phyloP scores from a whole-genome alignment of 345 rosid species.

The Pistacia vera region DNA sequence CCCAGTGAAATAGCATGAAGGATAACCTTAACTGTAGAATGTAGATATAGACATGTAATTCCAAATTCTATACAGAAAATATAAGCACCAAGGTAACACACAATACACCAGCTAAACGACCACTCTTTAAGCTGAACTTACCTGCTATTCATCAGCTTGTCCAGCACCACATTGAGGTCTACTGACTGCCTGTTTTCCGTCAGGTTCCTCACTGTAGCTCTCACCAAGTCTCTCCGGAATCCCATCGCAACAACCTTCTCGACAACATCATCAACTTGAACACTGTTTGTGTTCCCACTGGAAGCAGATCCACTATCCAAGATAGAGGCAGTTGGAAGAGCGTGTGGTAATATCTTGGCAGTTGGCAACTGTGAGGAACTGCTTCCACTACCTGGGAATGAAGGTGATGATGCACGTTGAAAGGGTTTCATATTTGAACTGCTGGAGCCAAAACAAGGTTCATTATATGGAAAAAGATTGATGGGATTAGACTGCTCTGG shows the following conservation, averaged over 20 bases:
- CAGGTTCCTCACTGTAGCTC: conserved; percentile 47
- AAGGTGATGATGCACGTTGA: conserved; percentile 11
- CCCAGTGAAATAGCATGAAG: neutral
- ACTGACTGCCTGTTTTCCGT: conserved; percentile 49
- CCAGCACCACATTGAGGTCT: conserved; percentile 55
- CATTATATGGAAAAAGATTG: conserved; percentile 15
- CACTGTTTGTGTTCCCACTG: conserved; percentile 28
- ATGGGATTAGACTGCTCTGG: conserved; percentile 12
- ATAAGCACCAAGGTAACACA: conserved; percentile 1
- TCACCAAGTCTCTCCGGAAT: conserved; percentile 61
- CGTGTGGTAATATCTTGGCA: conserved; percentile 44
- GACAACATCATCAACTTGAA: conserved; percentile 40
- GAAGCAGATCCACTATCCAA: conserved; percentile 33
- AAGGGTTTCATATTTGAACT: conserved; percentile 19
- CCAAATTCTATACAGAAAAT: conserved; percentile 1
- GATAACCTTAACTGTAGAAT: neutral
- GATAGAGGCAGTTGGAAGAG: conserved; percentile 51
- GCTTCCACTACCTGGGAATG: conserved; percentile 17
- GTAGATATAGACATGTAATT: neutral
- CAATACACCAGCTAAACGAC: neutral
- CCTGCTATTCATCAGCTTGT: conserved; percentile 45
- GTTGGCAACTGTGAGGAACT: conserved; percentile 36
- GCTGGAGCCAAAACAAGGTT: conserved; percentile 22
- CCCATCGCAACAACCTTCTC: conserved; percentile 68
- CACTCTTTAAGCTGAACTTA: conserved; percentile 11